Base-by-base conservation (phyloP, 2,329 filamentous ascomycete genomes). In the Metarhizium album region DNA sequence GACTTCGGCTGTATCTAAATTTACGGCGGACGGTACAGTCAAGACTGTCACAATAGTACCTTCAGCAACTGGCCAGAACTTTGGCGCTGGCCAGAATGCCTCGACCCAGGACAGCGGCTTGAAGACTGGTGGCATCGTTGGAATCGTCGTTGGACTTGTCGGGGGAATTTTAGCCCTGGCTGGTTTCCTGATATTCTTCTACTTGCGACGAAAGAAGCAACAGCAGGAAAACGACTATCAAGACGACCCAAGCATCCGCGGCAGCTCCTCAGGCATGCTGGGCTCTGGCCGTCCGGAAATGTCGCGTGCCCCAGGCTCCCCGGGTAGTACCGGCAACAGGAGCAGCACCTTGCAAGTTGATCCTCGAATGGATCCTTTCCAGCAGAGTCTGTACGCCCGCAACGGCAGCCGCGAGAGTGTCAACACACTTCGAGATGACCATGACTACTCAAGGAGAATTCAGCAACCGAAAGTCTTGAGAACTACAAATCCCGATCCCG, bases 361-460 rank as follows among this genome's bases (percentile, higher is more conserved):
- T 59, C 81, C 81, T 31, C 73, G 81, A 43, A 75, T 84, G 69
- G 77, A 84, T 58, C 80, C 80, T 0, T 82, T 78, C 54, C 73
- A 76, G 46, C 71, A 74, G 35, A 75, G 74, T 18, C 67, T 82
- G 13, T 84, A 83, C 61, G 67, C 70, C 42, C 71, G 76, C 24
- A 81, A 74, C 58, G 76, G 76, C 62, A 83, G 80, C 58, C 74
- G 75, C 54, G 80, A 84, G 61, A 84, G 80, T 60, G 67, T 84
- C 60, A 78, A 78, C 57, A 83, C 80, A 1, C 66, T 84, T 4
- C 76, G 76, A 51, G 81, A 84, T 60, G 79, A 84, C 54, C 79
- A 81, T 52, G 81, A 84, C 57, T 84, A 84, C 60, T 83, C 80
- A 38, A 70, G 81, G 55, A 71, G 73, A 56, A 79, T 84, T 14